A percentile compares a stretch with the other conserved stretches of the same genome.
These are phyloP conservation scores for Hanseniaspora taiwanica DNA, from an alignment of 805 yeast species.

Conservation along the genomic window DNA sequence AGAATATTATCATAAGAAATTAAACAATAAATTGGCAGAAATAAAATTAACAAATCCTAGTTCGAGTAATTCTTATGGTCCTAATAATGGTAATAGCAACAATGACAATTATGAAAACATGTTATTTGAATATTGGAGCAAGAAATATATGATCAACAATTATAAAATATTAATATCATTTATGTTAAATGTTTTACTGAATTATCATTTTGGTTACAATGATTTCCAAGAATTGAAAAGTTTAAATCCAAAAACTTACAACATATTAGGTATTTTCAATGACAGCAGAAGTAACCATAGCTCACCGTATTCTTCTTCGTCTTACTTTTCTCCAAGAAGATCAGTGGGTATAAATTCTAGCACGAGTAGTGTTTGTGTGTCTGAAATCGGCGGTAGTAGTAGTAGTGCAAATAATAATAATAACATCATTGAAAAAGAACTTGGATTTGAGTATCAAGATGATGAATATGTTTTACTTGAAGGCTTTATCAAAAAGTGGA, in stretches of 20 bases:
- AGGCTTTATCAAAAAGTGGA: conserved; percentile 23
- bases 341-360: no score
- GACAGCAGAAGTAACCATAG: no score
- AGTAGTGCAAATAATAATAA: background rate
- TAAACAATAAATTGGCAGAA: background rate
- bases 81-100: conserved; percentile 22
- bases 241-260: conserved; percentile 1
- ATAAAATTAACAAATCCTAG: conserved; percentile 14
- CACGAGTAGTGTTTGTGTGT: no score
- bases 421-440: no score
- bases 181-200: conserved; percentile 28
- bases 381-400: background rate
- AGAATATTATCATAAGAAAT: conserved; percentile 1
- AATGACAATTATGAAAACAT: conserved; percentile 15
- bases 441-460: no score
- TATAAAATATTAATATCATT: conserved; percentile 30
- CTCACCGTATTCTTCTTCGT: background rate
- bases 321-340: background rate
- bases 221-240: conserved; percentile 18
- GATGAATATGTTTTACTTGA: conserved; percentile 8
- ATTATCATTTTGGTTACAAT: conserved; percentile 39
- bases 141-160: conserved; percentile 24
- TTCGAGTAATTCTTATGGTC: no score
- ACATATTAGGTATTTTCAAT: conserved; percentile 3
- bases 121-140: conserved; percentile 23